Conservation (phyloP, 2,329 filamentous ascomycete species). For the Aureobasidium uvarum region DNA sequence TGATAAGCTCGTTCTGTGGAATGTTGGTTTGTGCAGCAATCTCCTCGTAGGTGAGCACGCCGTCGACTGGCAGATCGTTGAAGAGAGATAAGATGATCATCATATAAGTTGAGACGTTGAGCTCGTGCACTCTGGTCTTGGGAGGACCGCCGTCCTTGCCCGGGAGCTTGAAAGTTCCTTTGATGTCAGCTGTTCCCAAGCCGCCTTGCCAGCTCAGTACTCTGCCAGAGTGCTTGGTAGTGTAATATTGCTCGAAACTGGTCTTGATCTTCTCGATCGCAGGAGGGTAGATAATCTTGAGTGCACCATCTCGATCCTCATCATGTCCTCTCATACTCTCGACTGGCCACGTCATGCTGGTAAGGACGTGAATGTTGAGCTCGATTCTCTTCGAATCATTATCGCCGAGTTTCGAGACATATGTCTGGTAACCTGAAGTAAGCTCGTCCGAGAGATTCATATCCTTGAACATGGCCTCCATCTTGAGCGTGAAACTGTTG, state of each 20-base stretch:
- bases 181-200: constrained; percentile 83
- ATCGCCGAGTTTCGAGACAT: constrained; percentile 61
- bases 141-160: constrained; percentile 67
- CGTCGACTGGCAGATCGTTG: constrained; percentile 64
- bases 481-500: constrained; percentile 86
- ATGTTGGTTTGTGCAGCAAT: constrained; percentile 83
- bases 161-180: constrained; percentile 69
- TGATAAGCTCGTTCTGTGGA: constrained; percentile 67
- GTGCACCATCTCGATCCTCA: constrained; percentile 50
- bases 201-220: constrained; percentile 78
- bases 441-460: constrained; percentile 86
- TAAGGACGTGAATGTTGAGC: constrained; percentile 79
- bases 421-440: constrained; percentile 69
- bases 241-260: constrained; percentile 86
- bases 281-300: constrained; percentile 68
- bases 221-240: constrained; percentile 80
- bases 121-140: constrained; percentile 74
- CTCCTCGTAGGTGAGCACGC: constrained; percentile 64
- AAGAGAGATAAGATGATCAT: constrained; percentile 90
- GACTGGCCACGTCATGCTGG: constrained; percentile 91
- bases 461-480: constrained; percentile 98
- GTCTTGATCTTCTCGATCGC: constrained; percentile 73
- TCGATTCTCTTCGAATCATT: constrained; percentile 66
- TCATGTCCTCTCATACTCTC: constrained; percentile 69
- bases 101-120: constrained; percentile 88